These are phyloP conservation scores for Deinandra increscens DNA, from an alignment of 129 eudicot genomes.

Conservation along the genomic window DNA sequence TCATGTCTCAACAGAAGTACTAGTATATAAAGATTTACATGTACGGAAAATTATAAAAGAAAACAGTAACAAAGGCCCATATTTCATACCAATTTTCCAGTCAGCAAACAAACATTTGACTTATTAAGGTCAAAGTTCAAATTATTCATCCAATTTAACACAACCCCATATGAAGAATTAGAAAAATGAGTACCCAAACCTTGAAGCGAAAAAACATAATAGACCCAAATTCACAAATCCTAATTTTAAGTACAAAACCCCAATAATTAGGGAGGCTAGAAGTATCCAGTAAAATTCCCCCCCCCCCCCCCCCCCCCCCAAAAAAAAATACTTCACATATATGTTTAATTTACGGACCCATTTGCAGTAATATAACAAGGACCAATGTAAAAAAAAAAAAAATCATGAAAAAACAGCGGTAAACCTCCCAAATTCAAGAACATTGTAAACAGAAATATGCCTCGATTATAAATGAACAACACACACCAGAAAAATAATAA, in stretches of 20 bases:
- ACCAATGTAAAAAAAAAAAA: too few relatives aligned
- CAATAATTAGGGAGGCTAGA: not conserved
- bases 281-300: not conserved
- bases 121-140: not conserved
- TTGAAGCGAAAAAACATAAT: not conserved
- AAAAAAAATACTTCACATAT: not conserved
- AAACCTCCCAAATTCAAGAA: not conserved
- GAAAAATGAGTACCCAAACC: not conserved
- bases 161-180: not conserved
- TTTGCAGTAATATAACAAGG: too few relatives aligned
- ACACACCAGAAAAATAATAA: not conserved
- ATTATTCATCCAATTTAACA: not conserved
- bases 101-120: not conserved
- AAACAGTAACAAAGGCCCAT: not conserved
- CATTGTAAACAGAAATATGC: not conserved
- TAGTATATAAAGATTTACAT: not conserved
- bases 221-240: not conserved
- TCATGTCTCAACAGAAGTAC: slow-evolving; percentile 13
- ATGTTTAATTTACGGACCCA: not conserved
- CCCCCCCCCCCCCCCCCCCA: too few relatives aligned
- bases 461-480: not conserved
- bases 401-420: not conserved
- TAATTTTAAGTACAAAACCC: too few relatives aligned
- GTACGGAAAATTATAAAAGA: not conserved
- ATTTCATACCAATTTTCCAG: not conserved